These are phyloP conservation scores for Amphicarpaea edgeworthii DNA, from an alignment of 306 rosid genomes.

Conservation along the genomic window DNA sequence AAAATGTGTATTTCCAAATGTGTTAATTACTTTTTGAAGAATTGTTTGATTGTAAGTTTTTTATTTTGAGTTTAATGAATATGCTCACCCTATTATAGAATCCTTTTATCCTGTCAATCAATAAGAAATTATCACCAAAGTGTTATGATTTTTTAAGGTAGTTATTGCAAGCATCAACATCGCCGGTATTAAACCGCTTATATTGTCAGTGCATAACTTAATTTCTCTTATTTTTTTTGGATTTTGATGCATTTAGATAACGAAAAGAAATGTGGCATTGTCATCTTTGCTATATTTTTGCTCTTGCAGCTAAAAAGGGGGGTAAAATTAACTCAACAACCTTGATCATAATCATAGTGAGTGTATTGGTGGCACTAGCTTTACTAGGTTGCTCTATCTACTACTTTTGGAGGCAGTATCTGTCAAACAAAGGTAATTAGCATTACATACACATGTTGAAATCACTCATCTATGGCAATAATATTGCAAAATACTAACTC, in stretches of 20 bases:
- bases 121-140: too few species aligned
- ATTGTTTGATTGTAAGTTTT: not conserved
- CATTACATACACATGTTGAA: not conserved
- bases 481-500: not conserved
- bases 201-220: too few species aligned
- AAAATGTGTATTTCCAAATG: not conserved
- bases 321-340: slow-evolving; percentile 29
- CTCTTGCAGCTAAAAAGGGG: slow-evolving; percentile 26
- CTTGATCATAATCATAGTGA: slow-evolving; percentile 24
- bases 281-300: slow-evolving; percentile 1
- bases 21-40: not conserved
- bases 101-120: too few species aligned
- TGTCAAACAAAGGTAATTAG: slow-evolving; percentile 33
- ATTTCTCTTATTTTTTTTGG: not conserved
- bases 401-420: slow-evolving; percentile 14
- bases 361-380: slow-evolving; percentile 43
- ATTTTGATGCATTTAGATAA: not conserved
- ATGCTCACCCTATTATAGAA: too few species aligned
- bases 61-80: not conserved
- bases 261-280: not conserved
- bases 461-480: not conserved
- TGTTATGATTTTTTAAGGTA: too few species aligned
- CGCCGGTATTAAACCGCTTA: too few species aligned
- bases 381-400: slow-evolving; percentile 34
- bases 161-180: too few species aligned